Evolutionary conservation across 495 filamentous ascomycete species (phyloP), one percentile per base, ranked within the genome.

Genomic region (Margaritispora aquatica): DNA sequence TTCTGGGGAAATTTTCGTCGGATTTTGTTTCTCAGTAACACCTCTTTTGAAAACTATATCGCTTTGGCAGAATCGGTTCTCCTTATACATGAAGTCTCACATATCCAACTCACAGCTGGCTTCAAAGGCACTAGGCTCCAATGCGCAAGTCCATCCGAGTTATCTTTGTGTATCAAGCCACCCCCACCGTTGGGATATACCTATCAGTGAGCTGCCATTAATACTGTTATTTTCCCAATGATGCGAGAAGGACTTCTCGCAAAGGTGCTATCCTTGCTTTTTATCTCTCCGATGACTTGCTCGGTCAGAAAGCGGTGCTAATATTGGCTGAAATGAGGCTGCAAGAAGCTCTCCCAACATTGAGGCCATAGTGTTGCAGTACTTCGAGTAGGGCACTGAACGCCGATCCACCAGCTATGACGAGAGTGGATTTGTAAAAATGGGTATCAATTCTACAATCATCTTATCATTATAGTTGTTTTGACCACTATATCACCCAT

Each of bases 111-210:
- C 46, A 26, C 38, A 23, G 17, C 31, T 29, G 20, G 54, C n/a
- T 3, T 24, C 5, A 10, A 24, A 9, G n/a, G 49, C 58, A 29
- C 58, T 60, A 60, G 29, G 50, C 58, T 44, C 26, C 11, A 54
- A 53, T 20, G 5, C 54, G 38, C 58, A 60, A 54, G 58, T 60
- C 58, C 58, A 60, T 19, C 50, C 58, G 58, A 60, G 58, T 19
- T 31, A 36, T 36, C 26, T 10, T 34, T 3, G 17, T 44, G 38
- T 17, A 15, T 44, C 38, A 44, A 44, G 38, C 38, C 38, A 44
- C 38, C 38, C 38, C 38, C 38, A 44, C 38, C 38, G 15, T 44
- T 44, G 38, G 2, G 19, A 17, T 3, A 15, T 44, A n/a, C 38
- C 38, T 10, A 44, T 44, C 38, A 44, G 38, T 3, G 3, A 44